These are phyloP conservation scores for Penicillium pancosmium DNA, from an alignment of 495 filamentous ascomycete genomes.

Conservation along the genomic window DNA sequence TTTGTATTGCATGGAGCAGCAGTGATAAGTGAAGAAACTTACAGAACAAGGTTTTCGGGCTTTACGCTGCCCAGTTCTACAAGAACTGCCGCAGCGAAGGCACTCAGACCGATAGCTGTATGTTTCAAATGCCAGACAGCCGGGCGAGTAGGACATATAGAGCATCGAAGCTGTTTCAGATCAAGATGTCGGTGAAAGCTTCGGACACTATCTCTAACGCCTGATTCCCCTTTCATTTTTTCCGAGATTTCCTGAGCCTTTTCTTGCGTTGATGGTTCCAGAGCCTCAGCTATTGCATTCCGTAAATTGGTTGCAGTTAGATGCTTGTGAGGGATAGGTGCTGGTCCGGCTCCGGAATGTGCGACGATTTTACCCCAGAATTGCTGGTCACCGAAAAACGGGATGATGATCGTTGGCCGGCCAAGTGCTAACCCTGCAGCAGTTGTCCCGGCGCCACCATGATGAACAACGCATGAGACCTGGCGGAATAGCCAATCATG, in stretches of 20 bases:
- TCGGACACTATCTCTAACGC: conserved; percentile 62
- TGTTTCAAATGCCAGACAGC: conserved; percentile 73
- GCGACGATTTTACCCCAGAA: conserved; percentile 84
- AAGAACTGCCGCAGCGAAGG: conserved; percentile 67
- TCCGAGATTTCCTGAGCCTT: conserved; percentile 61
- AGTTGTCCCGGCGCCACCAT: conserved; percentile 82
- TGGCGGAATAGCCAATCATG: conserved; percentile 83
- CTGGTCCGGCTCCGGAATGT: conserved; percentile 69
- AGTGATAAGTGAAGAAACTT: conserved; percentile 6
- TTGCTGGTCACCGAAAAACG: conserved; percentile 85
- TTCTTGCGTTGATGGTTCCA: conserved; percentile 57
- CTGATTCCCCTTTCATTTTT: conserved; percentile 65
- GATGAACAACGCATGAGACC: conserved; percentile 78
- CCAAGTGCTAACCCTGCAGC: conserved; percentile 71
- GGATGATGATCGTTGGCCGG: conserved; percentile 74
- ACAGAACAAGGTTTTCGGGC: conserved; percentile 71
- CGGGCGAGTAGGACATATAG: conserved; percentile 61
- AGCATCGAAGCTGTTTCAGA: conserved; percentile 62
- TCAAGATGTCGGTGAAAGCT: conserved; percentile 72
- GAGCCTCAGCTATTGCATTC: conserved; percentile 58
- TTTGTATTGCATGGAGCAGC: no score
- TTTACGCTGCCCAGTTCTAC: conserved; percentile 62
- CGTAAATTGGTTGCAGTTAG: conserved; percentile 66
- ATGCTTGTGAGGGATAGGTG: conserved; percentile 69
- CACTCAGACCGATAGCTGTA: conserved; percentile 63